phyloP scores from a whole-genome alignment of 768 basidiomycete genomes.

The Psilocybe cubensis region DNA sequence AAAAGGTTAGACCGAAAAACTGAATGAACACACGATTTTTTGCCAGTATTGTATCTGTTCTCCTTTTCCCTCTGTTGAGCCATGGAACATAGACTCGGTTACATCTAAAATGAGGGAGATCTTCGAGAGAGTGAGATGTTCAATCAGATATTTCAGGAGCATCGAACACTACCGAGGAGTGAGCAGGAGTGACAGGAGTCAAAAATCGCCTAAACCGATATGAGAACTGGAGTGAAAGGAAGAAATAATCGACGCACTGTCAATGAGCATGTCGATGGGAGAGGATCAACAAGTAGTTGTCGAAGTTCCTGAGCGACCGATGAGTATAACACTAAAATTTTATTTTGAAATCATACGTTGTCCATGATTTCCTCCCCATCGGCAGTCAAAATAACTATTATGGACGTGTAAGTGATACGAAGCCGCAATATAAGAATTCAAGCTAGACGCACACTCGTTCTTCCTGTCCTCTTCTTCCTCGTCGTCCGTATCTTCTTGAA shows the following conservation, averaged over 20 bases:
- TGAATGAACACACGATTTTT: conserved; percentile 27
- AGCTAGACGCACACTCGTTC: conserved; percentile 55
- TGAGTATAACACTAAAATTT: not conserved
- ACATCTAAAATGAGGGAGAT: conserved; percentile 45
- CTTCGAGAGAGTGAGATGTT: conserved; percentile 19
- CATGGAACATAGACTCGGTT: conserved; percentile 50
- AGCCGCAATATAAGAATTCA: not conserved
- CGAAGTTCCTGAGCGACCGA: conserved; percentile 32
- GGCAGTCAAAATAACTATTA: conserved; percentile 37
- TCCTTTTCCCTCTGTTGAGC: conserved; percentile 43
- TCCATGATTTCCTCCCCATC: conserved; percentile 41
- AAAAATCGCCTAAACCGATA: conserved; percentile 28
- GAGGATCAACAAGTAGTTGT: conserved; percentile 33
- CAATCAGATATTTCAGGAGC: not conserved
- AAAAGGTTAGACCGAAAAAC: not conserved
- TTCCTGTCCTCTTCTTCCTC: conserved; percentile 48
- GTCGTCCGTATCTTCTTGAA: conserved; percentile 43
- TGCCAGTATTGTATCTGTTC: conserved; percentile 36
- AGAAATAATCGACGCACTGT: conserved; percentile 28
- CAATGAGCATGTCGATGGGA: conserved; percentile 38
- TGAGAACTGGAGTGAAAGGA: not conserved
- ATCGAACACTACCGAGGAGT: conserved; percentile 33
- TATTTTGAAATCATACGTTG: conserved; percentile 28
- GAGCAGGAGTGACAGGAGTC: conserved; percentile 45
- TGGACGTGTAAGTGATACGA: not conserved